Conservation (phyloP, 1,139 yeast species). For the Dujonia santamariae region DNA sequence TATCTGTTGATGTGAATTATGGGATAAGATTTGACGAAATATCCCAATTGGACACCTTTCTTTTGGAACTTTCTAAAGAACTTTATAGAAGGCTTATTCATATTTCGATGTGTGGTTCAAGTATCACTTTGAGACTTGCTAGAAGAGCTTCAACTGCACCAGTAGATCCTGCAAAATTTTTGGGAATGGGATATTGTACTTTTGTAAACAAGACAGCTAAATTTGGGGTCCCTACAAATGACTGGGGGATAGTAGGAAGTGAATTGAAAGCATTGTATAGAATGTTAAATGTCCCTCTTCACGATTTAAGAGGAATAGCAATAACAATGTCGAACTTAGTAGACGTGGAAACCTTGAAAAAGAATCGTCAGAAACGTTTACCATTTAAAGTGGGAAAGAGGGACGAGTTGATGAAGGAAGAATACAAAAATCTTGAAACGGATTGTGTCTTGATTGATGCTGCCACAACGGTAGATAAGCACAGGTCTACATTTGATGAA, state of each 20-base stretch:
- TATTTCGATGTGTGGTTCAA: constrained; percentile 51
- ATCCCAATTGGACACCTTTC: constrained; percentile 61
- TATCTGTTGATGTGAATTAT: constrained; percentile 89
- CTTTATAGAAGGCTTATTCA: constrained; percentile 50
- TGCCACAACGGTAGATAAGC: background rate
- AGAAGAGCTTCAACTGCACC: constrained; percentile 66
- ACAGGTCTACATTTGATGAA: background rate
- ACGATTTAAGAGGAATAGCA: constrained; percentile 77
- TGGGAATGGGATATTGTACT: constrained; percentile 85
- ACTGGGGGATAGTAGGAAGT: constrained; percentile 56
- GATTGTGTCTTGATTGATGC: constrained; percentile 4
- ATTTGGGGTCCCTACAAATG: constrained; percentile 65
- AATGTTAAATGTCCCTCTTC: constrained; percentile 56
- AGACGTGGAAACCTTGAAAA: constrained; percentile 28
- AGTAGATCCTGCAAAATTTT: constrained; percentile 65
- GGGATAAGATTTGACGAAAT: constrained; percentile 72
- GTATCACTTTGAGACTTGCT: constrained; percentile 63
- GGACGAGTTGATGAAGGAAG: background rate
- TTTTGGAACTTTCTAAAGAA: constrained; percentile 58
- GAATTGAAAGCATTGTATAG: constrained; percentile 60
- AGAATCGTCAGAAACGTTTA: constrained; percentile 39
- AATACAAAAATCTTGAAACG: background rate
- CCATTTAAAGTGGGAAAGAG: constrained; percentile 23
- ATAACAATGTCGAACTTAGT: constrained; percentile 60
- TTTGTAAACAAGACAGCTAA: constrained; percentile 55